A percentile compares a stretch with the other conserved stretches of the same genome.
Evolutionary conservation across 2,329 filamentous ascomycete genomes (phyloP).

Genomic region (Talaromyces sp.): DNA sequence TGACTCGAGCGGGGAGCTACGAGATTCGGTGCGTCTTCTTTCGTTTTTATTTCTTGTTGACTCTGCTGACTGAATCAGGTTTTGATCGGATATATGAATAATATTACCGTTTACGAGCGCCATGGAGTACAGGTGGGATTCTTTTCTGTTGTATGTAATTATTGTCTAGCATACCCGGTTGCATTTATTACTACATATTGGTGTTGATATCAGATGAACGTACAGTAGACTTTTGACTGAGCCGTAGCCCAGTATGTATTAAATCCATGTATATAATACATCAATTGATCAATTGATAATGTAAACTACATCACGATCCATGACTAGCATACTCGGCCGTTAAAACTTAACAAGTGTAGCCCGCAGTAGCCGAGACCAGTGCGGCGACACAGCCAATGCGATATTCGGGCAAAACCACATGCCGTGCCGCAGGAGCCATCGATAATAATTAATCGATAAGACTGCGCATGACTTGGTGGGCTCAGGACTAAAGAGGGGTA

Average conservation of each 20-base stretch:
- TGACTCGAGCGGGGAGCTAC: conserved; percentile 96
- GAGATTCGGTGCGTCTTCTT: conserved; percentile 66
- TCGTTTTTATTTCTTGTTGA: neutral
- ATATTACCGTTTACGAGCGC: conserved; percentile 15
- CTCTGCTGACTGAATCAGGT: neutral
- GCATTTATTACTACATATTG: neutral
- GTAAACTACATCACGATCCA: too few species aligned
- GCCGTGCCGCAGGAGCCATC: neutral
- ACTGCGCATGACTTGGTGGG: too few species aligned
- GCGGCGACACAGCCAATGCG: too few species aligned
- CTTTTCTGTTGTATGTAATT: neutral
- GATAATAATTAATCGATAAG: neutral
- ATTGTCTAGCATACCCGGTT: neutral
- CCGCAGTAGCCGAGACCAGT: too few species aligned
- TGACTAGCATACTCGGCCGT: too few species aligned
- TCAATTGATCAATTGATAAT: too few species aligned
- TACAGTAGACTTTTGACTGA: too few species aligned
- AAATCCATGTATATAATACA: too few species aligned
- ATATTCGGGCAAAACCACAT: neutral
- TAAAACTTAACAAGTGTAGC: neutral
- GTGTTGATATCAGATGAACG: too few species aligned
- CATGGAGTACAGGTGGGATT: conserved; percentile 9
- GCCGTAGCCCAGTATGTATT: too few species aligned
- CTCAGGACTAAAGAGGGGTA: neutral
- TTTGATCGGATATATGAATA: conserved; percentile 4